These are phyloP conservation scores for Grammothele lineata DNA, from an alignment of 768 basidiomycete genomes.

Conservation along the genomic window DNA sequence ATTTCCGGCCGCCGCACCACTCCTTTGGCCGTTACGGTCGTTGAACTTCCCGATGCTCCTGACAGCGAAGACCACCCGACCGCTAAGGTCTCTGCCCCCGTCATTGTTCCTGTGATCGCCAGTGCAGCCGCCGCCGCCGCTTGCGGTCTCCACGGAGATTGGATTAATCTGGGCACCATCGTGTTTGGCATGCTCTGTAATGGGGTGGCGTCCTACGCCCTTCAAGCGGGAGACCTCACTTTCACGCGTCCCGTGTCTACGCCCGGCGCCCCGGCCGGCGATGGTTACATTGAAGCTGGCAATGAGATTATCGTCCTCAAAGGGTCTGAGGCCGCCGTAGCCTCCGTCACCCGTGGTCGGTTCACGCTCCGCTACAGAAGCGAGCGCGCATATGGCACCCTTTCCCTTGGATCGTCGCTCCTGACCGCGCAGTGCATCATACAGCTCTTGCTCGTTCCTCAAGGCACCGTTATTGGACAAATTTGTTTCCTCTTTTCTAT, in stretches of 20 bases:
- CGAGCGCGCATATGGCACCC: neutral
- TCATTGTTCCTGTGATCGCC: slow-evolving; percentile 8
- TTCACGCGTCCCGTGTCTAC: slow-evolving; percentile 5
- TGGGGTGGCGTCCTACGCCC: slow-evolving; percentile 1
- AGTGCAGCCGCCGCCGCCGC: slow-evolving; percentile 8
- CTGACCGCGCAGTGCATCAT: slow-evolving; percentile 6
- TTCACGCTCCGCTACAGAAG: slow-evolving; percentile 6
- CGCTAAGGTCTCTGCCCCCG: slow-evolving; percentile 1
- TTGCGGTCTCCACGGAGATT: slow-evolving; percentile 6
- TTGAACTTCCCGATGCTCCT: slow-evolving; percentile 1
- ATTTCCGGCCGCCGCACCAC: slow-evolving; percentile 7
- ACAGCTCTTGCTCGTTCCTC: slow-evolving; percentile 11
- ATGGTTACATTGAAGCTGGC: slow-evolving; percentile 11
- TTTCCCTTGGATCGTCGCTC: neutral
- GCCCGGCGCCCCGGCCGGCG: slow-evolving; percentile 7
- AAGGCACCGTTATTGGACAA: slow-evolving; percentile 9
- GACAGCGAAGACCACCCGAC: slow-evolving; percentile 6
- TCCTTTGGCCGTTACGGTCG: slow-evolving; percentile 9
- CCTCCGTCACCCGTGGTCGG: slow-evolving; percentile 9
- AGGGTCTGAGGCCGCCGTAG: slow-evolving; percentile 7
- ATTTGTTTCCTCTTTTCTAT: slow-evolving; percentile 10
- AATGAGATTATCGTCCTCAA: slow-evolving; percentile 11
- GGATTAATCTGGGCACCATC: slow-evolving; percentile 4
- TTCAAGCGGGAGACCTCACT: slow-evolving; percentile 9
- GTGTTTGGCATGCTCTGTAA: slow-evolving; percentile 9